Evolutionary conservation across 257 asterid genomes (phyloP), one percentile per base, ranked within the genome.

Genomic region (Nicotiana otophora): DNA sequence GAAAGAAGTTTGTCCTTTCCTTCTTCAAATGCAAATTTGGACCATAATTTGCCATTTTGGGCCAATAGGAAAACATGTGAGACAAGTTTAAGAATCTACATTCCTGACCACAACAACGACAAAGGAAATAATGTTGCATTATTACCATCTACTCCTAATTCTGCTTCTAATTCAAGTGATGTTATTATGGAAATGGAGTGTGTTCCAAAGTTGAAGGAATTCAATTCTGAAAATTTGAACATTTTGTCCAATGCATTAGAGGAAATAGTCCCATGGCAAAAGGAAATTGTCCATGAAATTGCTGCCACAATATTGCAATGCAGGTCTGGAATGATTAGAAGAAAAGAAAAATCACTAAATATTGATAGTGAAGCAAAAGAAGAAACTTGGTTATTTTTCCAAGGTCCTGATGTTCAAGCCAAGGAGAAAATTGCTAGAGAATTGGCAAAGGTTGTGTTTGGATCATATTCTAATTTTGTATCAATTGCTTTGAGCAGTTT

Each of bases 361-460:
- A 42, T 39, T 34, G 63, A 17, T 3, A n/a, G 70, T 26, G 83
- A 46, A 11, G 60, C 30, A 5, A 95, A 90, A 82, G 92, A 92
- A 81, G 99, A 92, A 34, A 91, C 96, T 3, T 95, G 99, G 99
- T 36, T 95, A 16, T 78, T 90, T 61, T 93, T 93, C 84, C 90
- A 85, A 33, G 99, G 99, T 12, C 81, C 70, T 1, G 98, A 90
- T 61, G 78, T 82, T 3, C 89, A 82, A 16, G 91, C 91, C 7
- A 95, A 95, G 82, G 97, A 91, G 76, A 87, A 76, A 15, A 86
- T 94, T 5, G 92, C 94, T 0, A 87, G 86, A 70, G 98, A 95
- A 81, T 26, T 95, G 70, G 97, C 99, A 64, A 93, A 85, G 53
- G 53, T 85, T 70, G 92, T 95, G 81, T 95, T 95, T 77, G 97